Evolutionary conservation across 495 filamentous ascomycete species (phyloP).

Genomic region (Echria macrotheca): DNA sequence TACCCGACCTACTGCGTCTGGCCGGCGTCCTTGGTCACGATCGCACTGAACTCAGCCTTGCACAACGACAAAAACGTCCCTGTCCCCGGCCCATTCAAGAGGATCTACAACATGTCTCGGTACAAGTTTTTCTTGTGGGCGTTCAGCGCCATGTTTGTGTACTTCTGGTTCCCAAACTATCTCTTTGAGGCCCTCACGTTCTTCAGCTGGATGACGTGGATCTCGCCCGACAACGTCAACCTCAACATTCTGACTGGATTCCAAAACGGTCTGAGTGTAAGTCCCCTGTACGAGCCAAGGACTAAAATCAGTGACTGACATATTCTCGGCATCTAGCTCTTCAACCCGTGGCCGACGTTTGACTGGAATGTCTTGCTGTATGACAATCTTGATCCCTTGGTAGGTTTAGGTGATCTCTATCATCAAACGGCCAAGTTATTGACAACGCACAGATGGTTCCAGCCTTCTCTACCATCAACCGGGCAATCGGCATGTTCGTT

Average conservation of each 20-base stretch:
- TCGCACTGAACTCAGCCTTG: constrained; percentile 41
- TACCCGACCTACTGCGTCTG: constrained; percentile 42
- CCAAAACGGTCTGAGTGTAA: constrained; percentile 31
- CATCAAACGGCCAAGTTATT: no score
- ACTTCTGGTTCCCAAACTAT: constrained; percentile 43
- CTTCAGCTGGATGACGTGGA: constrained; percentile 43
- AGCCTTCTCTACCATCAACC: constrained; percentile 40
- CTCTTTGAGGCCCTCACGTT: constrained; percentile 32
- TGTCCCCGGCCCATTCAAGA: constrained; percentile 30
- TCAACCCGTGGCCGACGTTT: constrained; percentile 28
- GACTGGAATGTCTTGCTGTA: constrained; percentile 38
- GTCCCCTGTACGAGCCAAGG: no score
- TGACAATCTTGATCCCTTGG: constrained; percentile 29
- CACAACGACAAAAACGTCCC: constrained; percentile 25
- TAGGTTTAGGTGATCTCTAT: no score
- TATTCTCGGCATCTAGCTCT: no score
- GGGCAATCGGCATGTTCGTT: constrained; percentile 29
- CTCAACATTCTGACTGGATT: constrained; percentile 29
- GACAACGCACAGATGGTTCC: constrained; percentile 34
- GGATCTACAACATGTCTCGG: constrained; percentile 27
- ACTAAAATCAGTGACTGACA: no score
- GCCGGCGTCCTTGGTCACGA: constrained; percentile 38
- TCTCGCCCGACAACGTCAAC: constrained; percentile 31
- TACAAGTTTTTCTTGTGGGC: constrained; percentile 32
- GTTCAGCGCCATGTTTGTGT: constrained; percentile 36